Conservation (phyloP, 441 rosid genomes). For the Viola pubescens region DNA sequence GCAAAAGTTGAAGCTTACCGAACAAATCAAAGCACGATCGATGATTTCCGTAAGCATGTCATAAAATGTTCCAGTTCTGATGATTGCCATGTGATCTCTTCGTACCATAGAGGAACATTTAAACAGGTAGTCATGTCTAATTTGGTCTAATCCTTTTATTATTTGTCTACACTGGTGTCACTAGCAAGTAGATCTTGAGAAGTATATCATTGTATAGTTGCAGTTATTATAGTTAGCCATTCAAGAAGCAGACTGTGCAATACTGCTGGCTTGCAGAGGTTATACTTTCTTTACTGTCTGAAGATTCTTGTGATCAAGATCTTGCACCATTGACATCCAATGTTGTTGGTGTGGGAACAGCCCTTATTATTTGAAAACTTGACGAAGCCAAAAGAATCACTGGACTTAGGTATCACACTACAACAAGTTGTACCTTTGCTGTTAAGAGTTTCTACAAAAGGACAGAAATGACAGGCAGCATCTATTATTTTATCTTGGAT, state of each 20-base stretch:
- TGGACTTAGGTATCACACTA: too few species aligned
- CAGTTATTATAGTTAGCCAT: neutral
- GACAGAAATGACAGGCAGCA: too few species aligned
- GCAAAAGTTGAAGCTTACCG: conserved; percentile 83
- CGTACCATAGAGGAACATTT: conserved; percentile 62
- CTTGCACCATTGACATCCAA: too few species aligned
- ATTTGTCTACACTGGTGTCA: neutral
- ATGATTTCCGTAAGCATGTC: conserved; percentile 58
- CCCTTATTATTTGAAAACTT: too few species aligned
- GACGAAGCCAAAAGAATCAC: too few species aligned
- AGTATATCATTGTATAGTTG: neutral
- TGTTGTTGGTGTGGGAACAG: too few species aligned
- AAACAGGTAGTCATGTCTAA: conserved; percentile 47
- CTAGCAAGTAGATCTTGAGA: too few species aligned
- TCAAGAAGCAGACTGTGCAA: neutral
- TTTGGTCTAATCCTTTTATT: neutral
- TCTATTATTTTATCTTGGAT: too few species aligned
- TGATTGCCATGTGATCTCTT: conserved; percentile 66
- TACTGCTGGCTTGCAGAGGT: neutral
- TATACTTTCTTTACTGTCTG: neutral
- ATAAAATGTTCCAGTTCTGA: conserved; percentile 58
- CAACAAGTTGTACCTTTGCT: too few species aligned
- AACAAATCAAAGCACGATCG: conserved; percentile 59
- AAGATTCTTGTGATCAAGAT: neutral
- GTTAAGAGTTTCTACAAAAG: too few species aligned